These are phyloP conservation scores for Kalanchoe fedtschenkoi DNA, from an alignment of 164 flowering plant genomes.

Conservation along the genomic window DNA sequence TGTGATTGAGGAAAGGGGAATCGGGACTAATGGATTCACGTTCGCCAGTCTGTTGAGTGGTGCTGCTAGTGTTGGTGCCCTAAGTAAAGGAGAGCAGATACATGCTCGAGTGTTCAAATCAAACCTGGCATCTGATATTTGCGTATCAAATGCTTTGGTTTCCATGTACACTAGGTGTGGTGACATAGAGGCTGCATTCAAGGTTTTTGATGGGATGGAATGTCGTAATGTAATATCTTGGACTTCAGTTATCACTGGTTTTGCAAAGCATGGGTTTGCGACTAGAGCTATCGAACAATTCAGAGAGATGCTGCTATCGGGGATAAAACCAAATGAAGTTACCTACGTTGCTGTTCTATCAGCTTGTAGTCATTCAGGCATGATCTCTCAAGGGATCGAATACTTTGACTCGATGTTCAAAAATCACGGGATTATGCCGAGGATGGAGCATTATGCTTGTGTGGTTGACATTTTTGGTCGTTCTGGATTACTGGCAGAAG, in stretches of 20 bases:
- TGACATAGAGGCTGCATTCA: constrained; percentile 49
- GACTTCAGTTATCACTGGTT: constrained; percentile 82
- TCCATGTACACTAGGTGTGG: constrained; percentile 88
- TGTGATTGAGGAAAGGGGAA: constrained; percentile 33
- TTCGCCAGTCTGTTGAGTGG: constrained; percentile 75
- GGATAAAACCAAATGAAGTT: constrained; percentile 59
- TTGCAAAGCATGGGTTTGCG: constrained; percentile 78
- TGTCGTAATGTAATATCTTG: constrained; percentile 60
- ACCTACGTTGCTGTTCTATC: constrained; percentile 72
- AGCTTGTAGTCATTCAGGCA: constrained; percentile 78
- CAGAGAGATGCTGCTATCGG: constrained; percentile 36
- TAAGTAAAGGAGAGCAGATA: constrained; percentile 63
- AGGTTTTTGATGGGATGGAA: constrained; percentile 42
- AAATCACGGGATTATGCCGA: constrained; percentile 48
- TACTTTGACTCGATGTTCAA: constrained; percentile 50
- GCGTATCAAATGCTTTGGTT: constrained; percentile 52
- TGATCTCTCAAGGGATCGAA: constrained; percentile 62
- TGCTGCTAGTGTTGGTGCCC: constrained; percentile 57
- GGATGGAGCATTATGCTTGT: constrained; percentile 89
- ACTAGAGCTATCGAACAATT: constrained; percentile 47
- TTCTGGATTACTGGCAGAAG: constrained; percentile 53
- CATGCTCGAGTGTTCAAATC: constrained; percentile 60
- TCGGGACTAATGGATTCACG: constrained; percentile 43
- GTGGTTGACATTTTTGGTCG: constrained; percentile 78
- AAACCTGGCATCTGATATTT: constrained; percentile 35